Percentiles rank a stretch among this genome's conserved stretches.
These are phyloP conservation scores for Ogataea haglerorum DNA, from an alignment of 805 yeast species.

Conservation along the genomic window DNA sequence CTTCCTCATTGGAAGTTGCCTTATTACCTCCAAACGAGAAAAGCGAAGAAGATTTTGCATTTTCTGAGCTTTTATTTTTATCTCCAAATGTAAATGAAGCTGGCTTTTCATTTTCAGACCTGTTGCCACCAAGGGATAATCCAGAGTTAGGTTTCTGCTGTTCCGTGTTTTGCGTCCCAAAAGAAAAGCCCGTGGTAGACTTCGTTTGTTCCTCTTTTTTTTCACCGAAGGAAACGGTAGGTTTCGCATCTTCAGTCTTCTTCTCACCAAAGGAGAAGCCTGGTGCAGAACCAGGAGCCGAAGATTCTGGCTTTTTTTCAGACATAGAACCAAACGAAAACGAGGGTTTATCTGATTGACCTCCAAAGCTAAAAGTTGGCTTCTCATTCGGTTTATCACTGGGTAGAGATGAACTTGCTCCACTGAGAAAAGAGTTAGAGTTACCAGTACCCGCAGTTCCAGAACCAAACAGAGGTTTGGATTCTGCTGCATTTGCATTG, in stretches of 20 bases:
- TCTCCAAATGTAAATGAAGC: background rate
- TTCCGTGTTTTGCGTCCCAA: constrained; percentile 1
- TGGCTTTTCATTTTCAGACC: constrained; percentile 4
- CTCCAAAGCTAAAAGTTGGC: constrained; percentile 8
- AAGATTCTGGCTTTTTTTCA: too few relatives aligned
- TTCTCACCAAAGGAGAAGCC: constrained; percentile 1
- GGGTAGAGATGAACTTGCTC: background rate
- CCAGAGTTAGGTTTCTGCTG: constrained; percentile 13
- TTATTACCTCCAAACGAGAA: constrained; percentile 12
- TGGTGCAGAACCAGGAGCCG: too few relatives aligned
- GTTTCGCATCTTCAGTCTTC: background rate
- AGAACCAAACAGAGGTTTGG: background rate
- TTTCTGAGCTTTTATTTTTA: background rate
- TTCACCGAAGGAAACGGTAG: constrained; percentile 10
- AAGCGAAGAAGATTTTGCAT: background rate
- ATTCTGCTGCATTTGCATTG: background rate
- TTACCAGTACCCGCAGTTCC: background rate
- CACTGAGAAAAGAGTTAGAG: background rate
- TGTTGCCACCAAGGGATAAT: constrained; percentile 12
- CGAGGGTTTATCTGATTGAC: constrained; percentile 1
- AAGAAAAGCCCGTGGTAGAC: constrained; percentile 11
- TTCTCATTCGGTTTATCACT: constrained; percentile 5
- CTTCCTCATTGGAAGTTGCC: constrained; percentile 2
- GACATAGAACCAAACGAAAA: constrained; percentile 1
- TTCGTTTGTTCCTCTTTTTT: constrained; percentile 14